Evolutionary conservation across 1,284 basidiomycete species (phyloP).

Genomic region (Austroboletus rostrupii): DNA sequence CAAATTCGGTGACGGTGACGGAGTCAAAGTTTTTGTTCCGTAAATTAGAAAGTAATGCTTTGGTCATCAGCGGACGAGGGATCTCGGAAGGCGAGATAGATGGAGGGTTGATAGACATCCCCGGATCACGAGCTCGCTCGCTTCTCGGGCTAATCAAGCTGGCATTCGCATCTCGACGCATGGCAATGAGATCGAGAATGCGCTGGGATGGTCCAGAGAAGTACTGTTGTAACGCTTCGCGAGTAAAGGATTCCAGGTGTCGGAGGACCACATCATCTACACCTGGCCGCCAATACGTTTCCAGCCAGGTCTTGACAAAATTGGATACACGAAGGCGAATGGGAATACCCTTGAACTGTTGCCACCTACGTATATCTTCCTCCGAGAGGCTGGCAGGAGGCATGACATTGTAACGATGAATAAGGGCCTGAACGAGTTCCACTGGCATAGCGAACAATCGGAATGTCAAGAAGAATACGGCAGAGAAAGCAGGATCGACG

Average conservation of each 20-base stretch:
- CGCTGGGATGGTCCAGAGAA: conserved; percentile 70
- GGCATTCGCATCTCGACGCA: conserved; percentile 45
- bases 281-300: conserved; percentile 80
- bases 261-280: conserved; percentile 62
- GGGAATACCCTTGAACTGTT: conserved; percentile 82
- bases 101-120: conserved; percentile 66
- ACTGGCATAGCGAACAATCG: conserved; percentile 84
- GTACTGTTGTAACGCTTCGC: conserved; percentile 55
- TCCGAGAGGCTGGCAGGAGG: conserved; percentile 56
- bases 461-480: conserved; percentile 95
- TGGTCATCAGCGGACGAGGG: conserved; percentile 82
- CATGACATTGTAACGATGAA: conserved; percentile 77
- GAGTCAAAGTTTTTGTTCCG: conserved; percentile 55
- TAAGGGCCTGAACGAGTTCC: conserved; percentile 74
- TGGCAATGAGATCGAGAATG: conserved; percentile 66
- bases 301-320: conserved; percentile 91
- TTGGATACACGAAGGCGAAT: conserved; percentile 88
- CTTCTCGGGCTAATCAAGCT: conserved; percentile 48
- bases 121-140: conserved; percentile 64
- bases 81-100: conserved; percentile 54
- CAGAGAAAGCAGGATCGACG: conserved; percentile 80
- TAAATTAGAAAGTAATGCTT: conserved; percentile 65
- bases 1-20: conserved; percentile 86
- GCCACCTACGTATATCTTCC: conserved; percentile 73
- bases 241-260: conserved; percentile 60